phyloP scores from a whole-genome alignment of 2,329 filamentous ascomycete species.

The Aspergillus costaricaensis region DNA sequence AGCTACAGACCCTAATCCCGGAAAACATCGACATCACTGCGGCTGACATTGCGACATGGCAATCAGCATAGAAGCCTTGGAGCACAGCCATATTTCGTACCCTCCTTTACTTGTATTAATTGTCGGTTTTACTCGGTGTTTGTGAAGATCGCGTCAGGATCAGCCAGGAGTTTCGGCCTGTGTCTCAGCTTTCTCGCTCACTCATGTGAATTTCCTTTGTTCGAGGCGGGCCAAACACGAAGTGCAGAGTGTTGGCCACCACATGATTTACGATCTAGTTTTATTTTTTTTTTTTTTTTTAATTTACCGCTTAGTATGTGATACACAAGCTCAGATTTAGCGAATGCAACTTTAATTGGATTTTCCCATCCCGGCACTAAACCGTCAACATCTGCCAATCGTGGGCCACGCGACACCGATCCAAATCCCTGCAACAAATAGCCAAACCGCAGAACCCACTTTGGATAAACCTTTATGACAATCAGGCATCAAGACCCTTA shows the following conservation, averaged over 20 bases:
- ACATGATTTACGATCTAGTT: neutral
- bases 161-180: neutral
- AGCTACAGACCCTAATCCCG: slow-evolving; percentile 27
- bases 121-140: neutral
- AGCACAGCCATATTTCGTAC: no score
- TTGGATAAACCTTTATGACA: no score
- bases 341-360: no score
- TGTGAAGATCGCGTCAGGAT: neutral
- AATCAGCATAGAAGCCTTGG: slow-evolving; percentile 9
- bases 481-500: no score
- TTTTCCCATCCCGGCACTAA: no score
- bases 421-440: neutral
- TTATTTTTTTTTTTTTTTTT: no score
- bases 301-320: no score
- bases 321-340: no score
- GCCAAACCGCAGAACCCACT: no score
- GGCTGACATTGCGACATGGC: slow-evolving; percentile 35
- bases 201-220: neutral
- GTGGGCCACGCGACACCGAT: no score
- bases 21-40: slow-evolving; percentile 36
- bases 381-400: no score
- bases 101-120: neutral
- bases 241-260: no score
- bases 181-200: neutral
- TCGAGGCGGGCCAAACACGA: neutral